Percentiles rank a stretch among this genome's conserved stretches.
phyloP scores from a whole-genome alignment of 371 early-diverging fungal genomes.

The Syncephalis plumigaleata region DNA sequence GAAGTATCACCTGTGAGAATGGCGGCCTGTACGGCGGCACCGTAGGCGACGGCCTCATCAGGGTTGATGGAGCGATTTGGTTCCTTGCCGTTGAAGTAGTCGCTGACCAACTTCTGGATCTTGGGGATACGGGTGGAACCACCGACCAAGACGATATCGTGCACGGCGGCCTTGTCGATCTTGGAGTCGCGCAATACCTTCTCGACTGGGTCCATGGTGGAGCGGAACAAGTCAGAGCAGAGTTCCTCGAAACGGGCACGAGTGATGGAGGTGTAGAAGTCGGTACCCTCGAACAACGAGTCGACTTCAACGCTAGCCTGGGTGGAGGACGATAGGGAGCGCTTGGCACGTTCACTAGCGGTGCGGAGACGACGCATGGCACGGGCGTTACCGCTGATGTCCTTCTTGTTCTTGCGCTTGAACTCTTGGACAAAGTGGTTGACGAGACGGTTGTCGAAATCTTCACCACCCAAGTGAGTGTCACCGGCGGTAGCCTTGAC shows the following conservation, averaged over 20 bases:
- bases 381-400: conserved; percentile 51
- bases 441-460: conserved; percentile 80
- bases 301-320: conserved; percentile 47
- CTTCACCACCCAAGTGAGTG: conserved; percentile 91
- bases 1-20: conserved; percentile 83
- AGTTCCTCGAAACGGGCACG: conserved; percentile 97
- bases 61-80: conserved; percentile 96
- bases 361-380: conserved; percentile 75
- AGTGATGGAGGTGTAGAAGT: conserved; percentile 87
- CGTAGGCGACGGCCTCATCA: conserved; percentile 97
- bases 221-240: conserved; percentile 84
- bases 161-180: conserved; percentile 80
- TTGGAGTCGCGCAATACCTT: conserved; percentile 88
- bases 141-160: conserved; percentile 98
- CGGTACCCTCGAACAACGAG: conserved; percentile 84
- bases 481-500: conserved; percentile 80
- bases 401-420: conserved; percentile 54
- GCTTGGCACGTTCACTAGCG: conserved; percentile 81
- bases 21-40: conserved; percentile 97
- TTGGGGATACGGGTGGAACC: conserved; percentile 99
- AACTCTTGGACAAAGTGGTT: conserved; percentile 54
- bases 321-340: conserved; percentile 71
- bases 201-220: conserved; percentile 89
- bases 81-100: conserved; percentile 96
- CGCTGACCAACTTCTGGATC: conserved; percentile 93